Evolutionary conservation across 2,329 filamentous ascomycete genomes (phyloP), one percentile per base, ranked within the genome.

Genomic region (Harringtonia lauricola): DNA sequence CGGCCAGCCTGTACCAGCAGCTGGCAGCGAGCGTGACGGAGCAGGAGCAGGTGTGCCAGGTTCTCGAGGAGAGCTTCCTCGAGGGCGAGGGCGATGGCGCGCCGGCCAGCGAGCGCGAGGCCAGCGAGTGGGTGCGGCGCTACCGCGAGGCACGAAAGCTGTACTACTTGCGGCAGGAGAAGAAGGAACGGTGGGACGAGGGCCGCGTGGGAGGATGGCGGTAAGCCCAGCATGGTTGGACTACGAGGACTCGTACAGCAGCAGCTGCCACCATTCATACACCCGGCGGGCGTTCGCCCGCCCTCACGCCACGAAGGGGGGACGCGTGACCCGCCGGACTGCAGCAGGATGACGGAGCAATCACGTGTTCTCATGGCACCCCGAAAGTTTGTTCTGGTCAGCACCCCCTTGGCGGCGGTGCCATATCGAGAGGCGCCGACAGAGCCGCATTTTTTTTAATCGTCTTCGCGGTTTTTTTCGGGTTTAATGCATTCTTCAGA

Each of bases 161-260:
- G 45, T 81, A 82, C 49, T 94, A 92, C 57, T 68, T 89, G 43
- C 73, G 92, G 46, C 79, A 82, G 57, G 92, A 96, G 67, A 76
- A 86, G 52, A 94, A 89, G 62, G 84, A 88, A 55, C 74, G 92
- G 54, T 96, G 92, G 92, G 92, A 96, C 59, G 90, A 96, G 64
- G 88, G 90, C 21, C 73, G 90, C 52, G 90, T 96, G 29, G 90
- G 90, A 12, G 92, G 92, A 1, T 96, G 92, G 92, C 76, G 90
- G 56, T 90, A 45, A 24, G 29, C 17, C 10, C 24, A 10, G 24
- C 24, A 26, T 26, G 7, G 33, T 18, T 10, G 34, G 8, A 5
- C 8, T 36, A 15, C 8, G 19, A 37, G 18, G 15, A 37, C 15
- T 26, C 24, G 24, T 10, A 10, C 7, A 26, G 24, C 24, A 26